Base-by-base conservation (phyloP, 1,139 yeast genomes). In the Debaryomyces nepalensis region DNA sequence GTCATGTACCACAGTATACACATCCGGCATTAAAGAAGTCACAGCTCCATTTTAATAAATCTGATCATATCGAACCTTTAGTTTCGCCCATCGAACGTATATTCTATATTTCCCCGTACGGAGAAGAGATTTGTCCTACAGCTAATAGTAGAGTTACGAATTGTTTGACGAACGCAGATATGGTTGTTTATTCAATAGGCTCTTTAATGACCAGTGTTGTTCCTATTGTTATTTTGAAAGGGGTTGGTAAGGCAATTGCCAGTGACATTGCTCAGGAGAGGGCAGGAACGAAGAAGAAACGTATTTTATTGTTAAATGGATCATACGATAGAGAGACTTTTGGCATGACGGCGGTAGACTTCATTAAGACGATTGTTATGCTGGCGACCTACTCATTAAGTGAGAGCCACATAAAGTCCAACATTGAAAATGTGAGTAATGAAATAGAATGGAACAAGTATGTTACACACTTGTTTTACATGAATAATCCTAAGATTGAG, bases 201-300 rank as follows among this genome's bases (percentile, higher is more conserved):
- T 87, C 96, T 2, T 67, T 91, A 33, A 86, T 87, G 84, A 90
- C 97, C 0, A 87, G 96, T 44, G 79, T 87, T 6, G 67, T 88
- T 2, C 97, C 97, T 0, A 81, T 89, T 0, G 66, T 89, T 3
- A 77, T 88, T 8, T 66, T 88, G 4, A 81, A 81, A 44, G 96
- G 95, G 1, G 76, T 88, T 16, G 95, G 91, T 0, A 73, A 71
- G 34, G 81, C 87, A 1, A 70, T 73, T 34, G 68, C 70, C n/a
- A 55, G 49, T 11, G 64, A 75, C 72, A 33, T 52, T 19, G 43
- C 46, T 39, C 35, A 54, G 44, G 30, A 41, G 18, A 20, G 30
- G 22, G 12, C 41, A 54, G 8, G 54, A 39, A 49, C 48, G 8
- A 52, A 54, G 6, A 70, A 74, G 37, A 73, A 70, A 42, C 77